Percentiles rank a stretch among this genome's conserved stretches.
phyloP scores from a whole-genome alignment of 805 yeast genomes.

The Crinitomyces ghanaensis region DNA sequence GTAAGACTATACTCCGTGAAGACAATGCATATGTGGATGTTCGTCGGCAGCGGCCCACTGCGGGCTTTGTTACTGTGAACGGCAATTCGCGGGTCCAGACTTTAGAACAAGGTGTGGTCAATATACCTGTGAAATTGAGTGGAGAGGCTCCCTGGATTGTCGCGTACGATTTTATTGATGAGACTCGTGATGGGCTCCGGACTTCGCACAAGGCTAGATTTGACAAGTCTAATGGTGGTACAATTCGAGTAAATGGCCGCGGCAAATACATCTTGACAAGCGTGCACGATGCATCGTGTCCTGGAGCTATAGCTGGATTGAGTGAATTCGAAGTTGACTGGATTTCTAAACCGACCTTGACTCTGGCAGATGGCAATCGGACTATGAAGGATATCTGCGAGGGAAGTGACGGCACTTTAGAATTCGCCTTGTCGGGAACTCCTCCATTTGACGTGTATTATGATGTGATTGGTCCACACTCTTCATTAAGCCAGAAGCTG shows the following conservation, averaged over 20 bases:
- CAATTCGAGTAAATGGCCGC: conserved; percentile 30
- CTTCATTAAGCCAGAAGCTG: conserved; percentile 19
- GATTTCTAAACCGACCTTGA: conserved; percentile 34
- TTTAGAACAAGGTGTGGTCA: conserved; percentile 44
- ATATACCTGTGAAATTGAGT: conserved; percentile 46
- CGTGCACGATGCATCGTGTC: conserved; percentile 42
- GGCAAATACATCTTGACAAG: conserved; percentile 38
- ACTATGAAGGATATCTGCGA: conserved; percentile 35
- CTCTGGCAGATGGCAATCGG: conserved; percentile 17
- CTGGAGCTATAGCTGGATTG: conserved; percentile 30
- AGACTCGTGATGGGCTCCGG: conserved; percentile 3
- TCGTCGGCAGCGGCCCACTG: conserved; percentile 56
- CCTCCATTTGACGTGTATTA: conserved; percentile 64
- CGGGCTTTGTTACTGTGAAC: conserved; percentile 34
- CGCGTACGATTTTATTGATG: conserved; percentile 16
- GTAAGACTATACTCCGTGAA: conserved; percentile 58
- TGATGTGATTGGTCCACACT: conserved; percentile 23
- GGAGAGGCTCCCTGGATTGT: conserved; percentile 47
- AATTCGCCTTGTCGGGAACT: conserved; percentile 32
- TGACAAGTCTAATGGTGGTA: conserved; percentile 16
- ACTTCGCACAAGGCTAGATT: conserved; percentile 2
- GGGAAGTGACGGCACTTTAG: conserved; percentile 37
- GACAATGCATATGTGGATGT: conserved; percentile 58
- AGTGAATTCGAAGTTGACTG: conserved; percentile 32
- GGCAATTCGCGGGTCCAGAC: conserved; percentile 21